phyloP scores from a whole-genome alignment of 2,329 filamentous ascomycete species.

The Ascochyta fabae region DNA sequence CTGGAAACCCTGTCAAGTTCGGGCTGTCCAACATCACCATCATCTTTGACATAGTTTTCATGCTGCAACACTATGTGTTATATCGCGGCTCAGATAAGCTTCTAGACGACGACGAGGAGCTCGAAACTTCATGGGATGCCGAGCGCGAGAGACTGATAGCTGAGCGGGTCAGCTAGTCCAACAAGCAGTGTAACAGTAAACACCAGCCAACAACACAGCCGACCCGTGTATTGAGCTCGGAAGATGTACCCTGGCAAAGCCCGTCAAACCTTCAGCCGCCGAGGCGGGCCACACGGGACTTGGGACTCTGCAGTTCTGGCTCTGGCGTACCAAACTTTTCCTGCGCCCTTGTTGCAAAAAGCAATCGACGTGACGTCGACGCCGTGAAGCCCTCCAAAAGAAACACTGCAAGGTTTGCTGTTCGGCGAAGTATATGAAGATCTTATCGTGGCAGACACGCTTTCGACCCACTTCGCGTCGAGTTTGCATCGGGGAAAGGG shows the following conservation, averaged over 20 bases:
- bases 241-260: neutral
- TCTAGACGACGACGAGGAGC: slow-evolving; percentile 36
- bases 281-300: neutral
- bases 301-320: neutral
- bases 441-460: slow-evolving; percentile 3
- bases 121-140: slow-evolving; percentile 17
- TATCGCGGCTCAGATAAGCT: slow-evolving; percentile 58
- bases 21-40: slow-evolving; percentile 84
- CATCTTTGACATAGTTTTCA: slow-evolving; percentile 84
- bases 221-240: neutral
- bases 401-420: neutral
- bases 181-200: neutral
- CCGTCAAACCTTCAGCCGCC: neutral
- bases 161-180: slow-evolving; percentile 13
- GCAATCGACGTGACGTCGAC: slow-evolving; percentile 1
- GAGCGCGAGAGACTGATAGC: slow-evolving; percentile 34
- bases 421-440: slow-evolving; percentile 5
- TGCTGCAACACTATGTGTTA: slow-evolving; percentile 85
- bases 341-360: neutral
- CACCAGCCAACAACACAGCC: neutral
- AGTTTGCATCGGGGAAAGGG: neutral
- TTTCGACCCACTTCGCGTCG: neutral
- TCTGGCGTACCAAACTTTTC: neutral
- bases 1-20: slow-evolving; percentile 91
- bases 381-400: neutral